These are phyloP conservation scores for Albizia julibrissin DNA, from an alignment of 306 rosid genomes.

Conservation along the genomic window DNA sequence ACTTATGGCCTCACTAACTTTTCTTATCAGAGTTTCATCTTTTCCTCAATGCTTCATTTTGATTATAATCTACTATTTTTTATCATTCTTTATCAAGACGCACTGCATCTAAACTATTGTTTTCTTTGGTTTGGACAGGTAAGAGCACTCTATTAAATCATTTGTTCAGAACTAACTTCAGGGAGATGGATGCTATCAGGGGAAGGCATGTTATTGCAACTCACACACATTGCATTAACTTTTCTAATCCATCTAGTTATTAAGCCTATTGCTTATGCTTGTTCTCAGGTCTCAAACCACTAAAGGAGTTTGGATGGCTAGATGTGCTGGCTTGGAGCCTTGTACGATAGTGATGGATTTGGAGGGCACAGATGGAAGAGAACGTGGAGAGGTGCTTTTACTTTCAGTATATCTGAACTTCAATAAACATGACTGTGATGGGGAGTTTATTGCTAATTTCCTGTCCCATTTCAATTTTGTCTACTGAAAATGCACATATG, in stretches of 20 bases:
- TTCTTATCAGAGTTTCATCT: slow-evolving; percentile 1
- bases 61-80: background rate
- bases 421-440: slow-evolving; percentile 5
- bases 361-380: slow-evolving; percentile 98
- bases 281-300: slow-evolving; percentile 89
- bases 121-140: slow-evolving; percentile 53
- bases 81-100: background rate
- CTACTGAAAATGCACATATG: background rate
- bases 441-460: background rate
- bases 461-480: slow-evolving; percentile 21
- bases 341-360: slow-evolving; percentile 95
- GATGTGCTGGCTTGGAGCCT: slow-evolving; percentile 82
- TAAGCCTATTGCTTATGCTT: slow-evolving; percentile 17
- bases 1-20: background rate
- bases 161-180: slow-evolving; percentile 73
- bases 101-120: slow-evolving; percentile 1
- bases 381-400: slow-evolving; percentile 86
- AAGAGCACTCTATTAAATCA: slow-evolving; percentile 84
- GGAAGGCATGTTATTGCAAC: slow-evolving; percentile 68
- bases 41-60: background rate
- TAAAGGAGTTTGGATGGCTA: slow-evolving; percentile 92
- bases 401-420: slow-evolving; percentile 8
- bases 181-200: slow-evolving; percentile 91
- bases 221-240: slow-evolving; percentile 9
- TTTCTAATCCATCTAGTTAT: background rate